Percentiles rank a stretch among this genome's conserved stretches.
These are phyloP conservation scores for Yamadazyma kitorensis DNA, from an alignment of 805 yeast species.

Conservation along the genomic window DNA sequence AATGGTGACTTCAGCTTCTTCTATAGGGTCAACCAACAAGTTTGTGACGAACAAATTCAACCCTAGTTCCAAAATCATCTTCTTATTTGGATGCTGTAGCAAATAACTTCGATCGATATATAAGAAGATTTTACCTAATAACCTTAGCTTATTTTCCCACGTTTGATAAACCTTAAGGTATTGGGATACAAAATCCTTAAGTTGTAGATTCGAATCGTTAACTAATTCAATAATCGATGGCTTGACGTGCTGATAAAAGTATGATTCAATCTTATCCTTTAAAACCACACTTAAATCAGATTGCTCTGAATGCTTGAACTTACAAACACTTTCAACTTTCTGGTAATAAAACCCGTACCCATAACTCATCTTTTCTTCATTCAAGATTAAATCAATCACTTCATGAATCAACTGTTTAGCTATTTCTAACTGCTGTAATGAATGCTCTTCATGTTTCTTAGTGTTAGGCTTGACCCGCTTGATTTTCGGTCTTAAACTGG, in stretches of 20 bases:
- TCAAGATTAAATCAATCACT: conserved; percentile 19
- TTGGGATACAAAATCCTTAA: conserved; percentile 5
- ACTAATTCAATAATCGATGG: conserved; percentile 8
- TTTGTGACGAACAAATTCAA: conserved; percentile 17
- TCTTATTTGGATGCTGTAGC: conserved; percentile 27
- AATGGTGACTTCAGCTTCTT: conserved; percentile 7
- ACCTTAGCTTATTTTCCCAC: conserved; percentile 24
- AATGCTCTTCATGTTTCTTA: conserved; percentile 8
- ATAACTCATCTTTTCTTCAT: conserved; percentile 12
- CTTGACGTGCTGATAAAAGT: conserved; percentile 13
- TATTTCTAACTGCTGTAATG: conserved; percentile 11
- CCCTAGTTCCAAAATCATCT: conserved; percentile 25
- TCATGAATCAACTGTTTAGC: conserved; percentile 12
- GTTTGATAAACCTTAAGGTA: conserved; percentile 15
- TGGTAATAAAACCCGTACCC: conserved; percentile 25
- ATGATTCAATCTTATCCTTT: conserved; percentile 16
- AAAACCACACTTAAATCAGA: conserved; percentile 21
- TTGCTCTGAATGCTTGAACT: conserved; percentile 31
- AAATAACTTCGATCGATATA: conserved; percentile 37
- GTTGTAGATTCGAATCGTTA: conserved; percentile 3
- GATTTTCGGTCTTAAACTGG: conserved; percentile 5
- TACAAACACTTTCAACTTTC: conserved; percentile 31
- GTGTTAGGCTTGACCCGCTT: conserved; percentile 20
- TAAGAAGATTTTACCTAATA: conserved; percentile 29
- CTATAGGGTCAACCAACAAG: conserved; percentile 8